A percentile compares a stretch with the other conserved stretches of the same genome.
Conservation (phyloP, 1,139 yeast species). For the Geotrichum fermentans region DNA sequence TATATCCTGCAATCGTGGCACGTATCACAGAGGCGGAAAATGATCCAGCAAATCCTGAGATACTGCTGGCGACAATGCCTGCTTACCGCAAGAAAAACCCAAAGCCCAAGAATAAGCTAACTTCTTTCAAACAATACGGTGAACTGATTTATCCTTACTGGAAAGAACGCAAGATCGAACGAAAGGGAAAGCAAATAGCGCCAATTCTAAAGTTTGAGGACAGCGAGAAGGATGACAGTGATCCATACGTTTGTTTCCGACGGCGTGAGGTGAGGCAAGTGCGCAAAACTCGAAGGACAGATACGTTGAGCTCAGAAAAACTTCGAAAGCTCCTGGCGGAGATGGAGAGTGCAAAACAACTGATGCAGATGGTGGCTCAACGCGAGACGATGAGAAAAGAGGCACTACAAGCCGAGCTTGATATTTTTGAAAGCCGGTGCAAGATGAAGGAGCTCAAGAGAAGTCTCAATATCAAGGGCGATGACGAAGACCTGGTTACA, state of each 20-base stretch:
- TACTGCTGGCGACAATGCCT: slow-evolving; percentile 26
- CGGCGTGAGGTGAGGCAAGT: slow-evolving; percentile 94
- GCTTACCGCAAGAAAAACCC: slow-evolving; percentile 11
- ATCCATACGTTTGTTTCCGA: slow-evolving; percentile 93
- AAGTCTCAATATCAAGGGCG: slow-evolving; percentile 69
- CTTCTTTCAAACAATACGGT: slow-evolving; percentile 64
- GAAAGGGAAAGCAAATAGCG: slow-evolving; percentile 65
- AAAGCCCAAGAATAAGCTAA: slow-evolving; percentile 37
- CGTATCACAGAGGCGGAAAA: slow-evolving; percentile 32
- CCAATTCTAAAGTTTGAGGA: slow-evolving; percentile 83
- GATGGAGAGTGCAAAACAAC: slow-evolving; percentile 67
- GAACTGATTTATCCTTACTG: slow-evolving; percentile 71
- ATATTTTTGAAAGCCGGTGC: slow-evolving; percentile 65
- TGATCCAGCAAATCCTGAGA: slow-evolving; percentile 38
- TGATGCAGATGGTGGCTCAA: slow-evolving; percentile 65
- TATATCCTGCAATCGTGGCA: slow-evolving; percentile 38
- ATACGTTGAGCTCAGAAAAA: slow-evolving; percentile 83
- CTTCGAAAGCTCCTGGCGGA: slow-evolving; percentile 70
- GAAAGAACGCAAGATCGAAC: slow-evolving; percentile 64
- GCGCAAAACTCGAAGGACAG: slow-evolving; percentile 93
- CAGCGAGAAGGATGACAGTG: slow-evolving; percentile 83
- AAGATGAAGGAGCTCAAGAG: slow-evolving; percentile 74
- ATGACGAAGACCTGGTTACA: slow-evolving; percentile 76
- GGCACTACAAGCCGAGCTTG: slow-evolving; percentile 53
- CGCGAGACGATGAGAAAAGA: slow-evolving; percentile 65